Conservation (phyloP, 2,329 filamentous ascomycete genomes). For the Cladosporium sp. region DNA sequence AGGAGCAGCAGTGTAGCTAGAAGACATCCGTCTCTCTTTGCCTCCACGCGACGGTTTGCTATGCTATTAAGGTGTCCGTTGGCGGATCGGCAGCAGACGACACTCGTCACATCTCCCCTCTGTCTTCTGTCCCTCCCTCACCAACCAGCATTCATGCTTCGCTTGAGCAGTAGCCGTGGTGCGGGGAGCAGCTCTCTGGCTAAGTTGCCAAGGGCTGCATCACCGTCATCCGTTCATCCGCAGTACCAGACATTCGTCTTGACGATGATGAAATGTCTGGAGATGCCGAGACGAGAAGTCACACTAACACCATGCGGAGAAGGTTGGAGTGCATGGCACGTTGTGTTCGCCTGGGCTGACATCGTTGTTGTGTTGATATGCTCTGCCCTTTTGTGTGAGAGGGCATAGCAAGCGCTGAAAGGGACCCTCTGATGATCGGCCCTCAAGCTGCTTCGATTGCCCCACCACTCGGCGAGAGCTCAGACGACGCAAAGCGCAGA, state of each 20-base stretch:
- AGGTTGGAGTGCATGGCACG: slow-evolving; percentile 8
- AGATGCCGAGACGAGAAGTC: slow-evolving; percentile 8
- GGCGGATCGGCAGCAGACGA: not conserved
- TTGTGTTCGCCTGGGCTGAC: slow-evolving; percentile 16
- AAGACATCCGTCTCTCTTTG: not conserved
- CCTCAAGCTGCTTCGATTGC: not conserved
- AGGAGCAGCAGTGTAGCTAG: not conserved
- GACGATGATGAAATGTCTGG: not conserved
- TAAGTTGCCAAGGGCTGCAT: slow-evolving; percentile 15
- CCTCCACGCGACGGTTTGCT: not conserved
- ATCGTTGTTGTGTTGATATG: slow-evolving; percentile 4
- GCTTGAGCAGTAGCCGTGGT: slow-evolving; percentile 5
- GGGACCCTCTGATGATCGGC: not conserved
- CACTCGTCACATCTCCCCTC: not conserved
- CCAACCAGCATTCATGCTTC: not conserved
- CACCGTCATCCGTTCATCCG: slow-evolving; percentile 21
- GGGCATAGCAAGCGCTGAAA: not conserved
- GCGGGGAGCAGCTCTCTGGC: slow-evolving; percentile 17
- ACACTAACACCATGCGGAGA: slow-evolving; percentile 16
- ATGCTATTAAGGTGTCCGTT: slow-evolving; percentile 5
- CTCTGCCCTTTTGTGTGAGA: not conserved
- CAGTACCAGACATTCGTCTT: not conserved
- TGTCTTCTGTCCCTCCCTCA: not conserved
- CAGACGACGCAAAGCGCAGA: not conserved
- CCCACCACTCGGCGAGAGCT: slow-evolving; percentile 1